Evolutionary conservation across 805 yeast species (phyloP).

Genomic region (Candida peoriensis): DNA sequence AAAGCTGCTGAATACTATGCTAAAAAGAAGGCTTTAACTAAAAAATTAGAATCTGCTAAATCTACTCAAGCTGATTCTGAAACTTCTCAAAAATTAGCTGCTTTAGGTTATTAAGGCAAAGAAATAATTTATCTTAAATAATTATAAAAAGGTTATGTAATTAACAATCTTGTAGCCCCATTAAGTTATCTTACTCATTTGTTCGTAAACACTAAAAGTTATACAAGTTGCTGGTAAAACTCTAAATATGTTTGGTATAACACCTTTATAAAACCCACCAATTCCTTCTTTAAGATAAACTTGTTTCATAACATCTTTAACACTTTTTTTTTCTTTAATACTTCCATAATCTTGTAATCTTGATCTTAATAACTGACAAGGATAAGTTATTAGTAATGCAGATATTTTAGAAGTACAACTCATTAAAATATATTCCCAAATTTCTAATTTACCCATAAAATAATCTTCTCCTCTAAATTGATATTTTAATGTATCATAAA

Average conservation of each 20-base stretch:
- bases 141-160: conserved; percentile 13
- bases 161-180: neutral
- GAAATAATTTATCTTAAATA: conserved; percentile 7
- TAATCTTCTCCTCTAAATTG: conserved; percentile 22
- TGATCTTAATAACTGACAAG: conserved; percentile 76
- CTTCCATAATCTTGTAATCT: conserved; percentile 57
- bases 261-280: conserved; percentile 76
- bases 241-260: conserved; percentile 69
- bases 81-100: conserved; percentile 89
- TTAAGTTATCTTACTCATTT: conserved; percentile 29
- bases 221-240: conserved; percentile 92
- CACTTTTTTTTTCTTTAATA: conserved; percentile 20
- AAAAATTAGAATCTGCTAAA: conserved; percentile 85
- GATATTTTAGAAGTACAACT: conserved; percentile 66
- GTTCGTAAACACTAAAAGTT: conserved; percentile 83
- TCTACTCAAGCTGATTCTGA: conserved; percentile 86
- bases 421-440: conserved; percentile 56
- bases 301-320: conserved; percentile 29
- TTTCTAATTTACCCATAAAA: conserved; percentile 29
- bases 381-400: conserved; percentile 69
- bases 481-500: conserved; percentile 74
- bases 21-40: conserved; percentile 93
- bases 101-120: conserved; percentile 86
- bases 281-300: conserved; percentile 51
- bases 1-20: conserved; percentile 99